Percentiles rank a stretch among this genome's conserved stretches.
Conservation (phyloP, 2,329 filamentous ascomycete species). For the Trichoderma sp. region DNA sequence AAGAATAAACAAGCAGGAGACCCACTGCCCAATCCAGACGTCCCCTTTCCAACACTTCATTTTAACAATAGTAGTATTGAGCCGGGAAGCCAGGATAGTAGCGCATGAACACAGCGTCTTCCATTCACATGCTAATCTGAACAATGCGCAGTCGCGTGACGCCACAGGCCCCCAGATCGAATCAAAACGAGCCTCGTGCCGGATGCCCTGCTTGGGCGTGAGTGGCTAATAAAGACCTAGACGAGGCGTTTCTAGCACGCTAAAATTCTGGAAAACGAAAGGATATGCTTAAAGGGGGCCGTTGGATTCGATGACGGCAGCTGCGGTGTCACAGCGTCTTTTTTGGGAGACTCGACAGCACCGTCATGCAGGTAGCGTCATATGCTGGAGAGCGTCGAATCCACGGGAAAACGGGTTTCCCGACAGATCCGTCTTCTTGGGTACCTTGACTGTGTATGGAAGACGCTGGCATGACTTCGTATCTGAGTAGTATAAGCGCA, state of each 20-base stretch:
- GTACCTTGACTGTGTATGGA: too few relatives aligned
- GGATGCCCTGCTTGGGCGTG: neutral
- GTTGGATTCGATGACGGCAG: constrained; percentile 1
- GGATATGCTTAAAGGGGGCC: neutral
- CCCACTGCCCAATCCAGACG: neutral
- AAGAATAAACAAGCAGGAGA: neutral
- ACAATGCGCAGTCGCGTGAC: constrained; percentile 4
- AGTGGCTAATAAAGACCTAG: neutral
- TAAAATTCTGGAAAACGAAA: neutral
- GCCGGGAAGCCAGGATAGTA: neutral
- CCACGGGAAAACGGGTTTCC: neutral
- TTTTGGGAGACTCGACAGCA: neutral
- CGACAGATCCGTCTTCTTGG: neutral
- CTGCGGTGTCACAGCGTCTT: neutral
- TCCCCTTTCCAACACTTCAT: neutral
- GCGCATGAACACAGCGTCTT: neutral
- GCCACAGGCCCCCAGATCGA: neutral
- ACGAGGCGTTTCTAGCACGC: neutral
- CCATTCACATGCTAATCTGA: neutral
- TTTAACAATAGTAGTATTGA: neutral
- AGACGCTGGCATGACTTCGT: neutral
- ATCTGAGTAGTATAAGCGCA: neutral
- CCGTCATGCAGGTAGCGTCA: neutral
- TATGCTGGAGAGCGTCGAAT: neutral
- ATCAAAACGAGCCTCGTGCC: neutral